Base-by-base conservation (phyloP, 805 yeast genomes). In the Pichia deserticola region DNA sequence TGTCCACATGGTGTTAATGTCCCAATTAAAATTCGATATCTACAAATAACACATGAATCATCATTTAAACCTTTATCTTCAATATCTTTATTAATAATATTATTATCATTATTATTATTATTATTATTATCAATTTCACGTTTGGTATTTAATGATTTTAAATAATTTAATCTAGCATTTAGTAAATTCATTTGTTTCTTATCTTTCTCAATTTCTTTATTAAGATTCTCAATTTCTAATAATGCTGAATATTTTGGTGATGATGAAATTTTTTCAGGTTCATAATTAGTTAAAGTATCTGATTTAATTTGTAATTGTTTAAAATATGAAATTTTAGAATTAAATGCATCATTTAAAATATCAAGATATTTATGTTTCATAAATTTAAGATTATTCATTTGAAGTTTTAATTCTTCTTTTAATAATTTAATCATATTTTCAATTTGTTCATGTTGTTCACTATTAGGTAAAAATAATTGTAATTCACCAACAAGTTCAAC, bases 1-100 rank as follows among this genome's bases (percentile, higher is more conserved):
- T 93, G 99, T 0, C 98, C 98, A 73, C 99, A 93, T 9, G 81
- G 81, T 0, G 96, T 84, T 49, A 93, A 70, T 0, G 93, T 76
- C 0, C 99, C 99, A 38, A 81, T 72, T 3, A 77, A 71, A 45
- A 89, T 87, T 1, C 77, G 62, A 5, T 81, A 75, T 25, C 85
- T 78, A 63, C 99, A 93, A 52, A 93, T 90, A 34, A 82, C 76
- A 65, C 99, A 93, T 20, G 75, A 65, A 48, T 74, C 62, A 9
- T 72, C 78, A 7, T 73, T 44, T 5, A 74, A 12, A 49, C 50
- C 8, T 44, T 42, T 28, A 11, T 65, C 62, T 20, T 20, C 20
- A 20, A 20, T 20, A 20, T 20, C 20, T 20, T 20, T 20, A 20
- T 20, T 20, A 20, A 3, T 20, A 20, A 2, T 20, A 20, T 3